Evolutionary conservation across 2,329 filamentous ascomycete genomes (phyloP).

Genomic region (Plenodomus biglobosus): DNA sequence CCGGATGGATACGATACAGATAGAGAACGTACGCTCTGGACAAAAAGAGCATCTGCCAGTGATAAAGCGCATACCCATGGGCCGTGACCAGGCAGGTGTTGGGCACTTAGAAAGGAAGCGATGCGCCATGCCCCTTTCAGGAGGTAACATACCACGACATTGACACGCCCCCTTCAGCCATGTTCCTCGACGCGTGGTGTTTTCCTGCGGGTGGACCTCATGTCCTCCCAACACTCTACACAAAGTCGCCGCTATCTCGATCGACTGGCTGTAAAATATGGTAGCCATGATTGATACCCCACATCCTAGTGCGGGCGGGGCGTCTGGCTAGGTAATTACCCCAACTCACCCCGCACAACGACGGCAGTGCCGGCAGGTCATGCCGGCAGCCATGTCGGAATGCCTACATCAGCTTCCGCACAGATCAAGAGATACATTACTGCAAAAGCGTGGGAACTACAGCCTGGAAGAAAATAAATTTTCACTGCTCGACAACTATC

Average conservation of each 20-base stretch:
- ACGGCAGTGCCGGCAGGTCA: neutral
- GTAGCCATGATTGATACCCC: conserved; percentile 1
- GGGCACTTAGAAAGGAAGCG: neutral
- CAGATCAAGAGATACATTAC: neutral
- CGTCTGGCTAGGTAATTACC: conserved; percentile 3
- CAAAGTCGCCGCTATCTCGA: too few species aligned
- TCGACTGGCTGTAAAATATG: too few species aligned
- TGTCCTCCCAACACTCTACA: too few species aligned
- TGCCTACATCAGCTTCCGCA: neutral
- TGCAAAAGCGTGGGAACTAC: neutral
- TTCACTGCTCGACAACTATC: neutral
- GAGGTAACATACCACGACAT: neutral
- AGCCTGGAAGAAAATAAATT: neutral
- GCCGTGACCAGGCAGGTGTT: too few species aligned
- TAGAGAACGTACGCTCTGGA: too few species aligned
- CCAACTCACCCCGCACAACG: conserved; percentile 9
- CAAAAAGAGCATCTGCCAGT: too few species aligned
- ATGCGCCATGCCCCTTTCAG: neutral
- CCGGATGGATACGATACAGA: too few species aligned
- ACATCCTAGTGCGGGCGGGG: conserved; percentile 8
- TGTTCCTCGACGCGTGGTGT: neutral
- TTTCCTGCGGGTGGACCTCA: neutral
- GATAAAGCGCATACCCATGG: neutral
- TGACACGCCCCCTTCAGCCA: neutral
- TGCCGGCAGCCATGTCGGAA: neutral